phyloP scores from a whole-genome alignment of 768 basidiomycete species.

The Termitomyces sp. region DNA sequence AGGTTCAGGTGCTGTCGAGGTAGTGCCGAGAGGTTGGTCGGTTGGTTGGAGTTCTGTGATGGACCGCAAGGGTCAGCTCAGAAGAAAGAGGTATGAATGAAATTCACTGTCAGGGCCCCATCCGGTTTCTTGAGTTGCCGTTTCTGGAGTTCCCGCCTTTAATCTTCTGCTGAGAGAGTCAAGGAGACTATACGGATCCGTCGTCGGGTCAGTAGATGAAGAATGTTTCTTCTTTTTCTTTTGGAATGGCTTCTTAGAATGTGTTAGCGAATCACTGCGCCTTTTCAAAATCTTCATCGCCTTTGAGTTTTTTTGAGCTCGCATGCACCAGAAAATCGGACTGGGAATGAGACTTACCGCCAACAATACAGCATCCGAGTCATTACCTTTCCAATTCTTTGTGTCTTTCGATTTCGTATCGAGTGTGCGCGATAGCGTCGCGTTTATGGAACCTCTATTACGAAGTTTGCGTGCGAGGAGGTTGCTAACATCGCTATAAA shows the following conservation, averaged over 20 bases:
- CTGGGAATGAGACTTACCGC: not conserved
- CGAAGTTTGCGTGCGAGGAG: not conserved
- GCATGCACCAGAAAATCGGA: too few relatives aligned
- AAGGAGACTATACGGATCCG: not conserved
- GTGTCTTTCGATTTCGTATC: not conserved
- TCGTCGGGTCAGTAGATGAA: not conserved
- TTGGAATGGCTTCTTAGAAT: not conserved
- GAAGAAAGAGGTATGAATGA: not conserved
- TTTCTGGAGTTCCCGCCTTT: too few relatives aligned
- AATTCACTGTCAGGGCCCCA: constrained; percentile 23
- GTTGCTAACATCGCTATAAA: too few relatives aligned
- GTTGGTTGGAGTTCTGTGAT: not conserved
- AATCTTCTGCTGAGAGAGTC: not conserved
- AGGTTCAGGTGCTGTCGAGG: not conserved
- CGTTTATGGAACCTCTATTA: not conserved
- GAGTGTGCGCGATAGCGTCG: not conserved
- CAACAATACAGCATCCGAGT: not conserved
- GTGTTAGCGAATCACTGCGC: too few relatives aligned
- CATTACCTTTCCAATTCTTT: not conserved
- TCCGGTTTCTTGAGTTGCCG: constrained; percentile 1
- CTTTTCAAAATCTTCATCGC: not conserved
- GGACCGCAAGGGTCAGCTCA: too few relatives aligned
- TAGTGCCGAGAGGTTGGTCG: not conserved
- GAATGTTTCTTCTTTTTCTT: not conserved
- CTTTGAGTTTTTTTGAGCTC: not conserved